Conservation (phyloP, 2,329 filamentous ascomycete genomes). For the Lecanosticta acicola region DNA sequence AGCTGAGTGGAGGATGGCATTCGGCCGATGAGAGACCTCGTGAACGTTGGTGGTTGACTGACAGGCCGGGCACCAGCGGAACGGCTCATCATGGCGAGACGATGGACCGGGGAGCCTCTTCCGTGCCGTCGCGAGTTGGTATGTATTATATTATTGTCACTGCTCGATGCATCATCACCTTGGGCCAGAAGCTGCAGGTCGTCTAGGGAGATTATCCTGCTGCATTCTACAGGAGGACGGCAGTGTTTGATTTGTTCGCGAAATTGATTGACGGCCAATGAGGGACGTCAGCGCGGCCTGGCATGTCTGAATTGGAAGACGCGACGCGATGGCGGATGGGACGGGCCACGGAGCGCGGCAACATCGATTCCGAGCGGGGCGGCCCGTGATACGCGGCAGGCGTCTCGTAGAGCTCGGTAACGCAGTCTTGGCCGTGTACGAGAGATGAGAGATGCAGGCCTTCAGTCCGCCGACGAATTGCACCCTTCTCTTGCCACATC, state of each 20-base stretch:
- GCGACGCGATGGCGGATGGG: not conserved
- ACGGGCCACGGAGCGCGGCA: not conserved
- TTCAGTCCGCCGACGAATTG: conserved; percentile 1
- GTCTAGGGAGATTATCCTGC: not conserved
- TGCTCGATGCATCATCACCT: not conserved
- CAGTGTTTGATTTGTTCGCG: not conserved
- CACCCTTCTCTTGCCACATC: not conserved
- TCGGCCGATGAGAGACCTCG: not conserved
- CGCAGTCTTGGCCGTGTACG: too few species aligned
- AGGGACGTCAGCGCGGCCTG: not conserved
- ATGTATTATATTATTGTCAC: not conserved
- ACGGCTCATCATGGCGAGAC: not conserved
- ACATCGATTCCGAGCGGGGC: too few species aligned
- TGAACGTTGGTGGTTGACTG: not conserved
- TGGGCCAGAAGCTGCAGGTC: not conserved
- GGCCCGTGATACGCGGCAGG: too few species aligned
- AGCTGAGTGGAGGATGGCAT: not conserved
- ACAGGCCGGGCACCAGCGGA: not conserved
- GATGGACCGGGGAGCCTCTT: not conserved
- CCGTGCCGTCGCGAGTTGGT: too few species aligned
- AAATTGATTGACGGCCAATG: not conserved
- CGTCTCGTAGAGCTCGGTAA: too few species aligned
- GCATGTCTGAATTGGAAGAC: too few species aligned
- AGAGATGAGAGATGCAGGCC: not conserved
- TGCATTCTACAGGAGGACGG: not conserved